A percentile compares a stretch with the other conserved stretches of the same genome.
Evolutionary conservation across 2,329 filamentous ascomycete genomes (phyloP).

Genomic region (Knoxdaviesia capensis): DNA sequence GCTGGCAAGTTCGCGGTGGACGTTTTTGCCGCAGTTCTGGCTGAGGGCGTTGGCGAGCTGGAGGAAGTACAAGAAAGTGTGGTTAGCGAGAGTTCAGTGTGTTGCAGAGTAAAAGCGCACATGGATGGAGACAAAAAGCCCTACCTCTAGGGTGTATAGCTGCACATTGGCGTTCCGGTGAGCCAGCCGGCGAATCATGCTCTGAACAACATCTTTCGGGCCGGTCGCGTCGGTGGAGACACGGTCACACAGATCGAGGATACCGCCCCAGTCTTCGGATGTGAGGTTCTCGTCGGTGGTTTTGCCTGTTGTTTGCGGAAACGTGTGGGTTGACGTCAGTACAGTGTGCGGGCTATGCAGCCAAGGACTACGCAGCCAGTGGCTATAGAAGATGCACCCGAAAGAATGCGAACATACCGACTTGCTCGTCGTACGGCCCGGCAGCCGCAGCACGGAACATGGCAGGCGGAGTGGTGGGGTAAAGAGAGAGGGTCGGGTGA

Average conservation of each 20-base stretch:
- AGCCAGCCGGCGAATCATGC: constrained; percentile 78
- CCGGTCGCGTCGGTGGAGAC: constrained; percentile 32
- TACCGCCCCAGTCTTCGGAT: constrained; percentile 50
- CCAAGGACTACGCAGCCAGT: too few relatives aligned
- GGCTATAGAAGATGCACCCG: too few relatives aligned
- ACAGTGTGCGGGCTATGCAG: too few relatives aligned
- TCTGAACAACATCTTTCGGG: constrained; percentile 68
- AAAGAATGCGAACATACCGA: constrained; percentile 24
- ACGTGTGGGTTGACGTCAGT: too few relatives aligned
- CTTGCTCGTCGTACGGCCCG: constrained; percentile 36
- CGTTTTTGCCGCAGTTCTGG: constrained; percentile 71
- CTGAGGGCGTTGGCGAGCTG: constrained; percentile 77
- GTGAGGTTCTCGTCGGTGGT: constrained; percentile 97
- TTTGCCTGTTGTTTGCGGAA: too few relatives aligned
- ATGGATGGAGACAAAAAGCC: constrained; percentile 7
- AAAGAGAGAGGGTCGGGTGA: too few relatives aligned
- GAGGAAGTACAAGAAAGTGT: constrained; percentile 1
- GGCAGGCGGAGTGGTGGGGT: too few relatives aligned
- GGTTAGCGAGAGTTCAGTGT: neutral
- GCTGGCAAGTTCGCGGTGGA: constrained; percentile 79
- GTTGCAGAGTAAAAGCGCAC: neutral
- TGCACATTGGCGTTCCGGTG: constrained; percentile 94
- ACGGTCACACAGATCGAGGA: constrained; percentile 43
- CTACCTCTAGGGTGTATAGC: constrained; percentile 74
- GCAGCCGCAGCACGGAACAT: constrained; percentile 39